A percentile compares a stretch with the other conserved stretches of the same genome.
Conservation (phyloP, 176 grass and related monocot genomes). For the Oryza coarctata region DNA sequence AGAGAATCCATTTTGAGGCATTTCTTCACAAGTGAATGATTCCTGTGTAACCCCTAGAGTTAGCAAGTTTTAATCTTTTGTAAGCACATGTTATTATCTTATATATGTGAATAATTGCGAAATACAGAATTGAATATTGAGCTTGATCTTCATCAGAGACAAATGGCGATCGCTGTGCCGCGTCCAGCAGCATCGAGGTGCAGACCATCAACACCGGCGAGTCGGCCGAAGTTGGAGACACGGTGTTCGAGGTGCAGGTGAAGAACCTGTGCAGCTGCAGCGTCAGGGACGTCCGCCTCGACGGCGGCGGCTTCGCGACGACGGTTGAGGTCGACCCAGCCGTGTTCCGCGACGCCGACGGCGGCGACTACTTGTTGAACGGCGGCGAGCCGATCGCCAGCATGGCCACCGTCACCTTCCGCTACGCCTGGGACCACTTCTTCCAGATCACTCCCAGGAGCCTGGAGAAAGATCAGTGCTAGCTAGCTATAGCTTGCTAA, state of each 20-base stretch:
- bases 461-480: constrained; percentile 37
- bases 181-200: constrained; percentile 51
- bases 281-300: constrained; percentile 42
- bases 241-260: constrained; percentile 58
- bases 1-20: not conserved
- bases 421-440: constrained; percentile 63
- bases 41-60: not conserved
- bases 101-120: not conserved
- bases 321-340: constrained; percentile 48
- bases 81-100: not conserved
- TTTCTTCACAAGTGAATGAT: not conserved
- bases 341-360: constrained; percentile 40
- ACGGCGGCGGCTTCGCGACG: constrained; percentile 48
- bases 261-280: constrained; percentile 64
- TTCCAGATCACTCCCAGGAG: constrained; percentile 52
- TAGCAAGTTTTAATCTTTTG: not conserved
- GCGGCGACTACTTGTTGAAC: constrained; percentile 55
- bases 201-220: constrained; percentile 46
- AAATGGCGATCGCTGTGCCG: constrained; percentile 19
- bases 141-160: constrained; percentile 1
- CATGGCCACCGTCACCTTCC: constrained; percentile 51
- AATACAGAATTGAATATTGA: not conserved
- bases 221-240: constrained; percentile 19
- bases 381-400: constrained; percentile 46
- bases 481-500: not conserved